Conservation (phyloP, 1,284 basidiomycete genomes). For the Ganoderma multipileum region DNA sequence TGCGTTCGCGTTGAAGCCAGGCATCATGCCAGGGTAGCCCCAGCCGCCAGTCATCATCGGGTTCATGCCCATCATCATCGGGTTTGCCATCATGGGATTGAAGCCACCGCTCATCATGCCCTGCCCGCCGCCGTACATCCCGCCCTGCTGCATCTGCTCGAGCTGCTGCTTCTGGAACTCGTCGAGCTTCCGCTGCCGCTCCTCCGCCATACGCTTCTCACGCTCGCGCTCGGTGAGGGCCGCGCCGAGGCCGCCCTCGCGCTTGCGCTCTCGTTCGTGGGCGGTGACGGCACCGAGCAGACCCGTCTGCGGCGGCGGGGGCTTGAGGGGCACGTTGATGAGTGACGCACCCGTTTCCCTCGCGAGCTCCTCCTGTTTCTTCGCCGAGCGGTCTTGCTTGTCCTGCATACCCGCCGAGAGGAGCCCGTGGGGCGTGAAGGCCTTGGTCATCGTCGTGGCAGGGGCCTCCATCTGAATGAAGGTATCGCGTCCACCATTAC, state of each 20-base stretch:
- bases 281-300: slow-evolving; percentile 95
- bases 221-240: slow-evolving; percentile 94
- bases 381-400: slow-evolving; percentile 94
- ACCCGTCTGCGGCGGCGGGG: slow-evolving; percentile 94
- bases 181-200: slow-evolving; percentile 91
- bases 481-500: slow-evolving; percentile 58
- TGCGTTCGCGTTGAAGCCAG: slow-evolving; percentile 63
- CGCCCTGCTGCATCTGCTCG: slow-evolving; percentile 83
- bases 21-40: slow-evolving; percentile 72
- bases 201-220: slow-evolving; percentile 89
- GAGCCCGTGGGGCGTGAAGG: slow-evolving; percentile 93
- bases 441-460: slow-evolving; percentile 84
- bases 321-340: slow-evolving; percentile 93
- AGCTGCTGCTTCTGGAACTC: slow-evolving; percentile 89
- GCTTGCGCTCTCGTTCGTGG: slow-evolving; percentile 93
- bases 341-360: slow-evolving; percentile 89
- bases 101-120: slow-evolving; percentile 45
- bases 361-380: slow-evolving; percentile 92
- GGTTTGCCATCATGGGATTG: slow-evolving; percentile 66
- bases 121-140: slow-evolving; percentile 67
- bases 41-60: slow-evolving; percentile 52
- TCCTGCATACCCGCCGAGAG: slow-evolving; percentile 95
- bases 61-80: slow-evolving; percentile 62
- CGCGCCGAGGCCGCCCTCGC: slow-evolving; percentile 94
- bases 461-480: slow-evolving; percentile 86